Conservation (phyloP, 345 rosid genomes). For the Populus euphratica region DNA sequence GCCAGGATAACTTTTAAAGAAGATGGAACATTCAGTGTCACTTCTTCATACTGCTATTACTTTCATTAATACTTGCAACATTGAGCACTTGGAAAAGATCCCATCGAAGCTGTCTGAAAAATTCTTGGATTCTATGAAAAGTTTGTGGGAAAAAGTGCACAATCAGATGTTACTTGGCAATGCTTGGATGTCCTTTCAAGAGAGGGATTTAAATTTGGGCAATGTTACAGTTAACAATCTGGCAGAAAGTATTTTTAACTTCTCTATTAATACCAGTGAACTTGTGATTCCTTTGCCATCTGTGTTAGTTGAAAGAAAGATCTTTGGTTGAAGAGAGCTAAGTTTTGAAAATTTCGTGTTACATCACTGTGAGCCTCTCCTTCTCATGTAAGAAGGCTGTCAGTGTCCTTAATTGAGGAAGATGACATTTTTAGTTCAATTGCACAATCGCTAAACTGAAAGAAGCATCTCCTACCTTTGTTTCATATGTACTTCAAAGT, state of each 20-base stretch:
- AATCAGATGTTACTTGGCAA: conserved; percentile 27
- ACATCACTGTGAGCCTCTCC: conserved; percentile 51
- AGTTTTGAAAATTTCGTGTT: conserved; percentile 36
- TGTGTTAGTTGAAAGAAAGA: conserved; percentile 25
- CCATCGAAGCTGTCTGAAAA: conserved; percentile 28
- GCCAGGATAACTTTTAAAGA: conserved; percentile 24
- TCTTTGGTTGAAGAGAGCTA: conserved; percentile 34
- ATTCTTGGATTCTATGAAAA: conserved; percentile 31
- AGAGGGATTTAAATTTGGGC: conserved; percentile 15
- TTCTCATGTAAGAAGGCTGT: conserved; percentile 25
- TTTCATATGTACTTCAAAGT: conserved; percentile 35
- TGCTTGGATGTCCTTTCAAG: conserved; percentile 13
- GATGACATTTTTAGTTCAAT: conserved; percentile 34
- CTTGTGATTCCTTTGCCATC: conserved; percentile 9
- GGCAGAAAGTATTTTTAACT: conserved; percentile 56
- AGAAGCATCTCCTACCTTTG: conserved; percentile 24
- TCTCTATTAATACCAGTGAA: conserved; percentile 28
- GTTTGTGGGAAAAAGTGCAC: conserved; percentile 37
- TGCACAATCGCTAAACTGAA: conserved; percentile 18
- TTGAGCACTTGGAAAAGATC: conserved; percentile 34
- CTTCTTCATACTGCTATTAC: conserved; percentile 35
- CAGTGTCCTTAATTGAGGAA: conserved; percentile 18
- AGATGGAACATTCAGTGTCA: conserved; percentile 26
- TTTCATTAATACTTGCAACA: conserved; percentile 42
- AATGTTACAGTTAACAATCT: conserved; percentile 31